These are phyloP conservation scores for Lipomyces spencermartinsiae DNA, from an alignment of 805 yeast species.

Conservation along the genomic window DNA sequence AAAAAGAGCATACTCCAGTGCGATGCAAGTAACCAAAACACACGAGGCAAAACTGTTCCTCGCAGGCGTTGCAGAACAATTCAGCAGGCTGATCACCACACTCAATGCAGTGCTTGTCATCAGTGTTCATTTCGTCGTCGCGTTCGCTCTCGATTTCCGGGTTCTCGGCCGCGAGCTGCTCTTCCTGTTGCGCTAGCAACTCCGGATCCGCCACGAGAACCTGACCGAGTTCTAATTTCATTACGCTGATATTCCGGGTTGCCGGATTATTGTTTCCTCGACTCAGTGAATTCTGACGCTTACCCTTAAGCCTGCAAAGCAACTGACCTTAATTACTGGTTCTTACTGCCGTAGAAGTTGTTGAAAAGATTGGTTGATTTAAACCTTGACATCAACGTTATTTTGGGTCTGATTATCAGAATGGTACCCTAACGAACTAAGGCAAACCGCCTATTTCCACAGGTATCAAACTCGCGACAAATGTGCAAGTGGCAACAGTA, in stretches of 20 bases:
- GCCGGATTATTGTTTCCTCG: not conserved
- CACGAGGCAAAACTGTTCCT: slow-evolving; percentile 70
- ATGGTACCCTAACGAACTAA: too few relatives aligned
- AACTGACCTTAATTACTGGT: too few relatives aligned
- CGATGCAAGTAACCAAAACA: slow-evolving; percentile 73
- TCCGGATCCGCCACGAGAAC: slow-evolving; percentile 33
- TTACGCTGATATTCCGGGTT: slow-evolving; percentile 1
- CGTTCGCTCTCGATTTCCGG: slow-evolving; percentile 18
- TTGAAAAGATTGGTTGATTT: not conserved
- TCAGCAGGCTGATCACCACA: slow-evolving; percentile 77
- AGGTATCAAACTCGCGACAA: too few relatives aligned
- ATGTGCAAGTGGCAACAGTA: too few relatives aligned
- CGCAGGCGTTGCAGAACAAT: slow-evolving; percentile 65
- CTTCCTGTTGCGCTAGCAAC: slow-evolving; percentile 23
- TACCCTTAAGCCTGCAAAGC: not conserved
- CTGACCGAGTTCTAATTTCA: slow-evolving; percentile 31
- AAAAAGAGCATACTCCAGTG: slow-evolving; percentile 54
- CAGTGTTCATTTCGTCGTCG: slow-evolving; percentile 5
- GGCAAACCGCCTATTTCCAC: too few relatives aligned
- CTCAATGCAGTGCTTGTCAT: slow-evolving; percentile 60
- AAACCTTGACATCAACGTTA: too few relatives aligned
- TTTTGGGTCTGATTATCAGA: too few relatives aligned
- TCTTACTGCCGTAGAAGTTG: not conserved
- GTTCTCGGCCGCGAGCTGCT: slow-evolving; percentile 15
- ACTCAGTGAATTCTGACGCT: not conserved